Evolutionary conservation across 768 basidiomycete genomes (phyloP), one percentile per base, ranked within the genome.

Genomic region (Xerocomellus amylosporus): DNA sequence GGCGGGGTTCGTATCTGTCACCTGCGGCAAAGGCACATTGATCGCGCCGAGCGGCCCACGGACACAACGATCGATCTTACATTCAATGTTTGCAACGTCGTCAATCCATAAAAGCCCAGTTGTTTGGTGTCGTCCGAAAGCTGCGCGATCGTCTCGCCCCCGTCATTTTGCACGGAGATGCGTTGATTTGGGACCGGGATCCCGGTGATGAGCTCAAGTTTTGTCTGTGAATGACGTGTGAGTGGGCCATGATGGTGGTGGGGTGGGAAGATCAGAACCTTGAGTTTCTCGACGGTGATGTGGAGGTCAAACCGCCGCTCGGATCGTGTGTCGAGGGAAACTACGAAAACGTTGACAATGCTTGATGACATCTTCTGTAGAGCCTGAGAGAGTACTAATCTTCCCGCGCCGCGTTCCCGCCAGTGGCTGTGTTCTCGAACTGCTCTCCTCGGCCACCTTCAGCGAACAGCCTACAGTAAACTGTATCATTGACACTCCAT

Each of bases 121-220:
- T 79, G 79, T 63, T 80, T 80, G 4, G 73, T 64, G 56, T 91
- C 88, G 56, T 96, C 87, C 5, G 79, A 75, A 15, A 98, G 74
- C 5, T 74, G 66, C 5, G 76, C 79, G 13, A 88, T 62, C 9
- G 81, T 72, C 37, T 74, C 71, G 10, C 73, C 76, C 45, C 85
- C 80, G 2, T 85, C 79, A 4, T 83, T 79, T 33, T 81, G 77
- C 9, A 97, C 68, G 0, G 79, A 71, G 42, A 98, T 80, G 1
- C 69, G 57, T 65, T 98, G 96, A 58, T 87, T 86, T 48, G 75
- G 75, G 4, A 80, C 78, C 1, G 90, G 84, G 47, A 98, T 88
- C 22, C 96, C 96, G n/a, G 96, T 98, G 63, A 97, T 83, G 51
- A 85, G 79, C 67, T 94, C 91, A 30, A 98, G 82, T 65, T 92